These are phyloP conservation scores for Verticillium alfalfae DNA, from an alignment of 2,329 filamentous ascomycete species.

Conservation along the genomic window DNA sequence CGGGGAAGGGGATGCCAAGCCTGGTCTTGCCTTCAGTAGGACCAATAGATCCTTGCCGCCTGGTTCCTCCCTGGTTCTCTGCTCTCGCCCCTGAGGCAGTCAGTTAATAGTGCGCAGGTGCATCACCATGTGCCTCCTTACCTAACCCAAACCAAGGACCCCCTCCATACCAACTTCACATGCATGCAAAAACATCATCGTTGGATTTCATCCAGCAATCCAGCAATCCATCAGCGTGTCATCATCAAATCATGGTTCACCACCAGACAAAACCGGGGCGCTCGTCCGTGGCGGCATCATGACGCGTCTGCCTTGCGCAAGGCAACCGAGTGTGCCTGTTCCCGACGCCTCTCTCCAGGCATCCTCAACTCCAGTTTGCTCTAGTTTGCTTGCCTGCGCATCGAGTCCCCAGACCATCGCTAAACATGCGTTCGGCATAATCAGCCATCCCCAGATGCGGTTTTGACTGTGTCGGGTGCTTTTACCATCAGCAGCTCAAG, in stretches of 20 bases:
- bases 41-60: conserved; percentile 3
- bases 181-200: background rate
- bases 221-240: no score
- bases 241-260: no score
- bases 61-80: no score
- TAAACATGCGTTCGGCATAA: no score
- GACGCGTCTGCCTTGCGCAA: background rate
- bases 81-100: background rate
- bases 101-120: background rate
- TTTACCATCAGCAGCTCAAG: background rate
- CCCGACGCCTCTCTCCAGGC: background rate
- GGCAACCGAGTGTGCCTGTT: background rate
- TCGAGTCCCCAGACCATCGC: no score
- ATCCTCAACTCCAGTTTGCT: no score
- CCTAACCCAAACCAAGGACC: no score
- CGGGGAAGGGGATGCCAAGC: background rate
- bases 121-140: no score
- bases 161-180: no score
- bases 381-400: no score
- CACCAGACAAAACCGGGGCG: no score
- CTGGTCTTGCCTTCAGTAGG: background rate
- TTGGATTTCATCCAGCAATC: background rate
- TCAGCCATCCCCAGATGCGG: background rate
- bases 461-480: background rate
- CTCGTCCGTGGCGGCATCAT: background rate